Evolutionary conservation across 2,329 filamentous ascomycete species (phyloP), one percentile per base, ranked within the genome.

Genomic region (Cytospora mali): DNA sequence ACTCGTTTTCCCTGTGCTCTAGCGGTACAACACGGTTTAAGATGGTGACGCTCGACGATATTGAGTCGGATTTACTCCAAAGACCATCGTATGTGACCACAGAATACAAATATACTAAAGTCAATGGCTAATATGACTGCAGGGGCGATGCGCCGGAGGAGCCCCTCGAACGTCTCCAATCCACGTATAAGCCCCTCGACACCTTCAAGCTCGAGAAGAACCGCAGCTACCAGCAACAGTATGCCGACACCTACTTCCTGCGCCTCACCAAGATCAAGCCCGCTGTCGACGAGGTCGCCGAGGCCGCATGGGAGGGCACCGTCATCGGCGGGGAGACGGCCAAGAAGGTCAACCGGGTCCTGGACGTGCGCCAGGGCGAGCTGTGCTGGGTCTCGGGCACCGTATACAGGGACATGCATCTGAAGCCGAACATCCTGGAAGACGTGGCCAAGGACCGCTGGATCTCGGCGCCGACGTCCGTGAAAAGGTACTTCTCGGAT

Each of bases 211-310:
- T 98, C 11, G 84, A 90, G 27, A 88, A 84, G 70, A 79, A 84
- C 64, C 84, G 84, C 66, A 89, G 93, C 60, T 99, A 98, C 75
- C 83, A 93, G 74, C 95, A 98, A 75, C 95, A 99, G 77, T 99
- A 91, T 84, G 92, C 90, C 66, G 95, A 99, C 76, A 94, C 98
- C 86, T 99, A 99, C 82, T 99, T 97, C 74, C 75, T 97, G 69
- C 90, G 95, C 14, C 84, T 99, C 27, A 87, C 92, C 42, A 90
- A 91, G 76, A 86, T 99, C 74, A 97, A 94, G 77, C 91, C 93
- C 11, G 84, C 86, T 0, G 90, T 96, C 0, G 91, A 96, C 69
- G 77, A 84, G 66, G 83, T 91, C 56, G 94, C 93, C 0, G 76
- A 79, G 18, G 87, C 88, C 35, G 87, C 89, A 7, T 99, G 95